Base-by-base conservation (phyloP, 140 eudicot genomes). In the Oenanthe javanica region DNA sequence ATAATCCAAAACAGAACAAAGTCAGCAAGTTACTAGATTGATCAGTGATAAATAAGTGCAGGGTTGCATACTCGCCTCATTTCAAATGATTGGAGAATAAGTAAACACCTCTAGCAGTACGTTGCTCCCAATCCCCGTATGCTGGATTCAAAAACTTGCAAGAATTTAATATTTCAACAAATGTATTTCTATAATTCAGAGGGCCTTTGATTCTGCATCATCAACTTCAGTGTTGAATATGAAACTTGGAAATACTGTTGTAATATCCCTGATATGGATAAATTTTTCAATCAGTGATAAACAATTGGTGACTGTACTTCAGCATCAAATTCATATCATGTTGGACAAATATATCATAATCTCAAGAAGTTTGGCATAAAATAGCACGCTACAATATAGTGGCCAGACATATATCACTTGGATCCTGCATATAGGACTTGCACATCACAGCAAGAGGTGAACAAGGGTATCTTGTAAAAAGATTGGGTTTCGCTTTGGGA, bases 171-270 rank as follows among this genome's bases (percentile, higher is more conserved):
- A 9, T 74, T 46, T 74, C 36, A 4, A n/a, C 9, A 74, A 5
- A 74, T 46, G 47, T 74, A n/a, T 38, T 23, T n/a, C 4, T 4
- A 0, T 2, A 3, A n/a, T 74, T 74, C 31, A 74, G 12, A 74
- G 78, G 42, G 59, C 78, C 51, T 47, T 74, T 1, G 57, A 21
- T 45, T 74, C 59, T 74, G 57, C 57, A n/a, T 74, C 78, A 46
- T 74, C 78, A 6, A 74, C 78, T 47, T 74, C 78, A 23, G 78
- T 74, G 55, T 74, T 74, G 78, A 74, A 74, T 47, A 74, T n/a
- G 40, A 80, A 47, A 54, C 78, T 74, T 74, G 78, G 78, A n/a
- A 74, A 74, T n/a, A 23, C 78, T 74, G 78, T 74, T 9, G 78
- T 74, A 2, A 74, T 74, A 74, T 74, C 78, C 59, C 78, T 74